Evolutionary conservation across 176 grass and related monocot genomes (phyloP).

Genomic region (Oryza coarctata): DNA sequence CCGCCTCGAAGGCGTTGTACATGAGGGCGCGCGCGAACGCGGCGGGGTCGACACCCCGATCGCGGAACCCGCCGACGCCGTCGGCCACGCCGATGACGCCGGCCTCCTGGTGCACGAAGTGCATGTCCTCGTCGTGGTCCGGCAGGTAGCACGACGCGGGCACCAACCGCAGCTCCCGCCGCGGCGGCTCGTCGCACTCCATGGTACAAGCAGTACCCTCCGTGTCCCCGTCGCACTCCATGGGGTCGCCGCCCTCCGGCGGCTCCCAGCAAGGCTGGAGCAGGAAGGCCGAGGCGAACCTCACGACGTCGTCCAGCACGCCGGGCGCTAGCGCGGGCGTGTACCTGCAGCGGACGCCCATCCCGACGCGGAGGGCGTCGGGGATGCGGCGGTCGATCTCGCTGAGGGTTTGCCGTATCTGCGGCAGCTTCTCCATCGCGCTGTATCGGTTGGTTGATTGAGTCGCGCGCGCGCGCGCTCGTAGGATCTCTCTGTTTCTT

Average conservation of each 20-base stretch:
- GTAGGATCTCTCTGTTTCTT: too few species aligned
- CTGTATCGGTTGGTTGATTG: background rate
- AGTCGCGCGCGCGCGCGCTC: too few species aligned
- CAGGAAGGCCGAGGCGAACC: background rate
- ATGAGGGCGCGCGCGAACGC: slow-evolving; percentile 31
- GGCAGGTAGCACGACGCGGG: slow-evolving; percentile 21
- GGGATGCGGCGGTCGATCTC: slow-evolving; percentile 25
- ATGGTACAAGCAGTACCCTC: too few species aligned
- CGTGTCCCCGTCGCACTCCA: background rate
- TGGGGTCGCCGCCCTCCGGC: background rate
- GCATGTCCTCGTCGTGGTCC: slow-evolving; percentile 29
- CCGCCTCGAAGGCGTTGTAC: background rate
- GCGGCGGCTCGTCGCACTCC: background rate
- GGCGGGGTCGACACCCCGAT: background rate
- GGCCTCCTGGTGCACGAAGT: slow-evolving; percentile 12
- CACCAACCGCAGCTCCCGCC: background rate
- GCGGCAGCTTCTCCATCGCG: background rate
- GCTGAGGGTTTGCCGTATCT: slow-evolving; percentile 19
- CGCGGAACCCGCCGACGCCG: slow-evolving; percentile 35
- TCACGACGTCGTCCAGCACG: background rate
- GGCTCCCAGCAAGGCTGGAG: background rate
- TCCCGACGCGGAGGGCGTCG: background rate
- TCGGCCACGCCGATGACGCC: slow-evolving; percentile 38
- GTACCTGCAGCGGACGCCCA: background rate
- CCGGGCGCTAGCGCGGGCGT: background rate